Percentiles rank a stretch among this genome's conserved stretches.
Evolutionary conservation across 164 flowering plant species (phyloP).

Genomic region (Magnolia changhungtana): DNA sequence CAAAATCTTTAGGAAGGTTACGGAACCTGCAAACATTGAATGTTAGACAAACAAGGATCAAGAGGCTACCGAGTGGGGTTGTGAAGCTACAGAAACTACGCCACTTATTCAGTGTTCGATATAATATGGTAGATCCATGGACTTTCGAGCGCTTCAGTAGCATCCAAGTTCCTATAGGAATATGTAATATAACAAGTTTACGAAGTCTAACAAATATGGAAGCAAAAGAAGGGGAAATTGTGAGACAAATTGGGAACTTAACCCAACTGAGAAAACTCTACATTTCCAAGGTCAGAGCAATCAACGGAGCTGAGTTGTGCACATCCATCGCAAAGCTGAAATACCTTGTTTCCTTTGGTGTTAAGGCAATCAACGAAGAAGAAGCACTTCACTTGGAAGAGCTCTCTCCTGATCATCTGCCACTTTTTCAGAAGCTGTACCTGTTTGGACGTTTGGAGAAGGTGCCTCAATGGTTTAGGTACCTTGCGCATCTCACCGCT

Average conservation of each 20-base stretch:
- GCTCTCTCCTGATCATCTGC: slow-evolving; percentile 14
- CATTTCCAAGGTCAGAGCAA: slow-evolving; percentile 19
- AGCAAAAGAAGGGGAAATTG: slow-evolving; percentile 19
- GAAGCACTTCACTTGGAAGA: slow-evolving; percentile 21
- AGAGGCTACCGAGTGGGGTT: slow-evolving; percentile 27
- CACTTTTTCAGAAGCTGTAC: background rate
- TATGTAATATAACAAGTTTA: slow-evolving; percentile 21
- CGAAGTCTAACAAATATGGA: slow-evolving; percentile 31
- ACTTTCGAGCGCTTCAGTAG: slow-evolving; percentile 6
- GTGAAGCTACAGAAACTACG: slow-evolving; percentile 28
- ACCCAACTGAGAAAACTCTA: slow-evolving; percentile 33
- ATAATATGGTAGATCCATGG: background rate
- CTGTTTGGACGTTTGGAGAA: background rate
- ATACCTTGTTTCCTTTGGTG: slow-evolving; percentile 22
- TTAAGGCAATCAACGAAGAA: slow-evolving; percentile 21
- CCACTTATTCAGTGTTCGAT: slow-evolving; percentile 24
- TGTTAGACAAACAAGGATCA: slow-evolving; percentile 26
- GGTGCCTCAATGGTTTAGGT: slow-evolving; percentile 7
- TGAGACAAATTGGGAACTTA: slow-evolving; percentile 25
- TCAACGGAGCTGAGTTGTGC: slow-evolving; percentile 25
- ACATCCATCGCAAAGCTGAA: slow-evolving; percentile 31
- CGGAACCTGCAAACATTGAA: slow-evolving; percentile 36
- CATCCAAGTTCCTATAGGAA: slow-evolving; percentile 26
- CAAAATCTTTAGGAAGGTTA: slow-evolving; percentile 34
- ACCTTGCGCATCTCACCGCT: background rate